Evolutionary conservation across 1,284 basidiomycete species (phyloP).

Genomic region (Amylostereum chailletii): DNA sequence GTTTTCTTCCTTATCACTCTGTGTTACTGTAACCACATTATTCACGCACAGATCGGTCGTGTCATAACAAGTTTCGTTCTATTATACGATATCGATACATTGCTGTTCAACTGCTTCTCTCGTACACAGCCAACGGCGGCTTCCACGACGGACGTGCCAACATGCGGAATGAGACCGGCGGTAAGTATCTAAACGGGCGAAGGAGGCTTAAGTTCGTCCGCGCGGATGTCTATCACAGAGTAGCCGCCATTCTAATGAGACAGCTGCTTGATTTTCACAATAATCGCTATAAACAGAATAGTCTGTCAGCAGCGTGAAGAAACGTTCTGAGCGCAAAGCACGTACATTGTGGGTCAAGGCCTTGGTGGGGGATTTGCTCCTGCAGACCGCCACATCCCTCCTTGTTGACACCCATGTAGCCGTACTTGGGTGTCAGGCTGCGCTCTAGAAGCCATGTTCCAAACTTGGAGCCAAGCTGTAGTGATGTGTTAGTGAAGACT

Average conservation of each 20-base stretch:
- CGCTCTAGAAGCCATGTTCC: slow-evolving; percentile 82
- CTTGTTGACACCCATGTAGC: slow-evolving; percentile 72
- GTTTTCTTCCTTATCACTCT: too few species aligned
- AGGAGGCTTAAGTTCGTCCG: too few species aligned
- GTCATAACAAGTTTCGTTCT: too few species aligned
- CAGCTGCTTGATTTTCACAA: slow-evolving; percentile 52
- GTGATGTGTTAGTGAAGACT: neutral
- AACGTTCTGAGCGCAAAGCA: slow-evolving; percentile 9
- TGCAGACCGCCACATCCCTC: slow-evolving; percentile 79
- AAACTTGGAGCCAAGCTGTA: slow-evolving; percentile 67
- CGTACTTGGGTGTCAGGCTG: slow-evolving; percentile 68
- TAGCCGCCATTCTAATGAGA: slow-evolving; percentile 16
- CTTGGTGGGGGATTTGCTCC: slow-evolving; percentile 75
- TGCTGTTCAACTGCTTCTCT: too few species aligned
- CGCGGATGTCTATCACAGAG: too few species aligned
- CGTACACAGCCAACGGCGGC: too few species aligned
- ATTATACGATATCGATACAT: too few species aligned
- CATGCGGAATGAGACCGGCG: too few species aligned
- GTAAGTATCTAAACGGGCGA: too few species aligned
- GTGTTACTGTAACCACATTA: too few species aligned
- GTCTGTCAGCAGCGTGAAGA: slow-evolving; percentile 2
- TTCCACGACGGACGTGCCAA: too few species aligned
- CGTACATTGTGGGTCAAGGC: slow-evolving; percentile 65
- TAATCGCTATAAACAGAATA: slow-evolving; percentile 42
- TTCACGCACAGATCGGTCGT: too few species aligned